A percentile compares a stretch with the other conserved stretches of the same genome.
Evolutionary conservation across 139 green algal species (phyloP).

Genomic region (Chlamydomonas urium): DNA sequence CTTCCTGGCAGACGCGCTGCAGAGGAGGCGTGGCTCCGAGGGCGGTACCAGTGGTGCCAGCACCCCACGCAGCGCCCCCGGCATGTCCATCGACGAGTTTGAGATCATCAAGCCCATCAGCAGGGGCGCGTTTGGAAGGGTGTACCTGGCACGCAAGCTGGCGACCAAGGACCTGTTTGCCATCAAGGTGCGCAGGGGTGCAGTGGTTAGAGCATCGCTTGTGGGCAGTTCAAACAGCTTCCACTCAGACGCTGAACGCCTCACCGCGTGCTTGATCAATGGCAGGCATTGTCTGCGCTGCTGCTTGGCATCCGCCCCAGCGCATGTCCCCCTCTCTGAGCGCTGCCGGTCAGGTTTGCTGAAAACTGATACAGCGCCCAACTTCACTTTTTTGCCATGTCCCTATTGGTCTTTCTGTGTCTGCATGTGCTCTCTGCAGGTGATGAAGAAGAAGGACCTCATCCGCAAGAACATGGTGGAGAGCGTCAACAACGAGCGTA

Average conservation of each 20-base stretch:
- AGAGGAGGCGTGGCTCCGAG: too few species aligned
- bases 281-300: too few species aligned
- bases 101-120: constrained; percentile 94
- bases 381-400: background rate
- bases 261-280: too few species aligned
- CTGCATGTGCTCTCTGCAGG: constrained; percentile 46
- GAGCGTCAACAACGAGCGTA: constrained; percentile 84
- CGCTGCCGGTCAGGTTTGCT: too few species aligned
- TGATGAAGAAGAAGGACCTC: constrained; percentile 90
- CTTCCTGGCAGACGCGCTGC: constrained; percentile 1
- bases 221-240: too few species aligned
- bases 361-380: too few species aligned
- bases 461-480: constrained; percentile 95
- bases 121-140: constrained; percentile 85
- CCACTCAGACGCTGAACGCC: too few species aligned
- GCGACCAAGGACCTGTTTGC: constrained; percentile 64
- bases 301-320: too few species aligned
- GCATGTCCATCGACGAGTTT: constrained; percentile 86
- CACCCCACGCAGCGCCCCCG: constrained; percentile 18
- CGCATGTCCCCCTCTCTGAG: too few species aligned
- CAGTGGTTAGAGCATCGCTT: background rate
- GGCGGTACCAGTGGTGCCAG: background rate
- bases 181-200: constrained; percentile 41
- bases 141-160: constrained; percentile 89
- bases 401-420: too few species aligned